Percentiles rank a stretch among this genome's conserved stretches.
phyloP scores from a whole-genome alignment of 805 yeast genomes.

The Ogataea paraovalis region DNA sequence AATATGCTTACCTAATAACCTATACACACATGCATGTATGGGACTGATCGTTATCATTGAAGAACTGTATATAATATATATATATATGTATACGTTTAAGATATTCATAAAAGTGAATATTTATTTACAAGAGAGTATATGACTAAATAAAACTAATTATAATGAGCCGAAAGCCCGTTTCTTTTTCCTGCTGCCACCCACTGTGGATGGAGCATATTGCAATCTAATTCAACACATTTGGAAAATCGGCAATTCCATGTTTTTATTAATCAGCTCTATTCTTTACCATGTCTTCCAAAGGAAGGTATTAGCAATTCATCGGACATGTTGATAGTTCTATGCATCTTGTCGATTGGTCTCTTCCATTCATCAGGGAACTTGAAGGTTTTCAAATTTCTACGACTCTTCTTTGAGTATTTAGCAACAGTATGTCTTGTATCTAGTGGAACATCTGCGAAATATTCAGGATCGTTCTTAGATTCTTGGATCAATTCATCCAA shows the following conservation, averaged over 20 bases:
- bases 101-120: too few species aligned
- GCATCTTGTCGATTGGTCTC: constrained; percentile 68
- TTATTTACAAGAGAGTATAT: neutral
- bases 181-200: too few species aligned
- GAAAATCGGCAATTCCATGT: too few species aligned
- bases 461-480: constrained; percentile 55
- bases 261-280: neutral
- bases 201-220: too few species aligned
- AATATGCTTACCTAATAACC: too few species aligned
- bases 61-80: too few species aligned
- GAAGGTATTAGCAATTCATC: constrained; percentile 15
- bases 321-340: constrained; percentile 31
- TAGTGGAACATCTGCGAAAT: constrained; percentile 75
- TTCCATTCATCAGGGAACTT: constrained; percentile 80
- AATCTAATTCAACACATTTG: too few species aligned
- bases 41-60: too few species aligned
- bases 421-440: constrained; percentile 67
- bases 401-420: constrained; percentile 36
- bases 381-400: constrained; percentile 36
- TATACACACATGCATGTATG: too few species aligned
- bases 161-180: neutral
- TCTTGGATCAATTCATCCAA: constrained; percentile 59
- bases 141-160: neutral
- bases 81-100: too few species aligned
- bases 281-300: neutral